phyloP scores from a whole-genome alignment of 495 filamentous ascomycete genomes.

The Penicillium angulare region DNA sequence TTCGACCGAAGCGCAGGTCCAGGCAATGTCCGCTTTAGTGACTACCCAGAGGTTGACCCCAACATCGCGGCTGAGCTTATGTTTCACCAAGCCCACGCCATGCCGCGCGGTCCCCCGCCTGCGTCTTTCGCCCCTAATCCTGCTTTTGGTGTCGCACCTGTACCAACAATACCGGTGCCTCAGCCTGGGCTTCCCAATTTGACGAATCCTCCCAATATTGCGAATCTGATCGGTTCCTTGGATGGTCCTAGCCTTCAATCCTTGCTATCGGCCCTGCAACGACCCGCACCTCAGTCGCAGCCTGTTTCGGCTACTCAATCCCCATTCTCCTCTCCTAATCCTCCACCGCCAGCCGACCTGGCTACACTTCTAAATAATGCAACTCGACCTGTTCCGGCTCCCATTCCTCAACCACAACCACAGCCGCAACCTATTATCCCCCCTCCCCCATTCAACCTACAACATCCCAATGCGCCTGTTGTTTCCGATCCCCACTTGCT shows the following conservation, averaged over 20 bases:
- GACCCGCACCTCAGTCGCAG: slow-evolving; percentile 39
- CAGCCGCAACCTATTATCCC: slow-evolving; percentile 35
- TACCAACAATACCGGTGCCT: slow-evolving; percentile 34
- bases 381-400: slow-evolving; percentile 40
- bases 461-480: slow-evolving; percentile 29
- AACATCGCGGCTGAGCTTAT: slow-evolving; percentile 76
- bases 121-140: slow-evolving; percentile 44
- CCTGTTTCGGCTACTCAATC: slow-evolving; percentile 43
- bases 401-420: slow-evolving; percentile 32
- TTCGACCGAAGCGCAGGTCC: slow-evolving; percentile 75
- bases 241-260: slow-evolving; percentile 72
- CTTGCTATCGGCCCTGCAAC: slow-evolving; percentile 60
- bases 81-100: slow-evolving; percentile 64
- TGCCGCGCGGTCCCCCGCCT: slow-evolving; percentile 43
- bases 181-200: slow-evolving; percentile 33
- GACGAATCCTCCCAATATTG: slow-evolving; percentile 40
- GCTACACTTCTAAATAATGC: slow-evolving; percentile 56
- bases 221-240: slow-evolving; percentile 54
- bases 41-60: slow-evolving; percentile 80
- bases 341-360: slow-evolving; percentile 51
- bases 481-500: slow-evolving; percentile 45
- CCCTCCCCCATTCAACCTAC: slow-evolving; percentile 34
- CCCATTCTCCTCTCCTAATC: slow-evolving; percentile 33
- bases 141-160: slow-evolving; percentile 42
- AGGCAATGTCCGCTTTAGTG: slow-evolving; percentile 73